These are phyloP conservation scores for Rhizopogon sp. DNA, from an alignment of 768 basidiomycete species.

Conservation along the genomic window DNA sequence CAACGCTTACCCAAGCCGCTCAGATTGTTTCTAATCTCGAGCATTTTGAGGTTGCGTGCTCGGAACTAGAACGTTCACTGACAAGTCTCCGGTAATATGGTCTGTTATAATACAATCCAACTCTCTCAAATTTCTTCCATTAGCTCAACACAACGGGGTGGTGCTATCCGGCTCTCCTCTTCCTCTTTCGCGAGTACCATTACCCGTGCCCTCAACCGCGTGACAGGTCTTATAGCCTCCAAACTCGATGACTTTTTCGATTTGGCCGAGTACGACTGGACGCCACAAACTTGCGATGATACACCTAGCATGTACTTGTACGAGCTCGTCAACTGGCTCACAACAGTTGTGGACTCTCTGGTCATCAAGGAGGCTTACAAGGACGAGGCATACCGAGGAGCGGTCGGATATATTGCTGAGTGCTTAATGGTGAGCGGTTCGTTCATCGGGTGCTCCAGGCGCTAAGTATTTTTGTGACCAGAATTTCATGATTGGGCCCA, in stretches of 20 bases:
- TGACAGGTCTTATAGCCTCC: slow-evolving; percentile 77
- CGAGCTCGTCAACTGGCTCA: slow-evolving; percentile 94
- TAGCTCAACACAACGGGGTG: slow-evolving; percentile 81
- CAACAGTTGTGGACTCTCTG: slow-evolving; percentile 89
- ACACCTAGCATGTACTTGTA: slow-evolving; percentile 92
- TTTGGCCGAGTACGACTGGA: slow-evolving; percentile 94
- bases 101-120: neutral
- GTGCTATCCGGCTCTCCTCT: slow-evolving; percentile 67
- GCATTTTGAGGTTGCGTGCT: slow-evolving; percentile 81
- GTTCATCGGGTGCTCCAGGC: neutral
- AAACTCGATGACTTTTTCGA: slow-evolving; percentile 97
- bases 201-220: slow-evolving; percentile 63
- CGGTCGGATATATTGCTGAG: slow-evolving; percentile 82
- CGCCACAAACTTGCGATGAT: slow-evolving; percentile 60
- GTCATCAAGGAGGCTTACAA: slow-evolving; percentile 81
- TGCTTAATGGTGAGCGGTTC: slow-evolving; percentile 71
- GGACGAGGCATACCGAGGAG: slow-evolving; percentile 84
- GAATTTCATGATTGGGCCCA: slow-evolving; percentile 76
- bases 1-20: slow-evolving; percentile 84
- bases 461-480: slow-evolving; percentile 22
- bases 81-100: slow-evolving; percentile 67
- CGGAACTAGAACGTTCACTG: slow-evolving; percentile 79
- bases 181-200: slow-evolving; percentile 68
- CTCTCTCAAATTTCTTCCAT: neutral
- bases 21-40: slow-evolving; percentile 92